These are phyloP conservation scores for Cladophialophora immunda DNA, from an alignment of 2,329 filamentous ascomycete genomes.

Conservation along the genomic window DNA sequence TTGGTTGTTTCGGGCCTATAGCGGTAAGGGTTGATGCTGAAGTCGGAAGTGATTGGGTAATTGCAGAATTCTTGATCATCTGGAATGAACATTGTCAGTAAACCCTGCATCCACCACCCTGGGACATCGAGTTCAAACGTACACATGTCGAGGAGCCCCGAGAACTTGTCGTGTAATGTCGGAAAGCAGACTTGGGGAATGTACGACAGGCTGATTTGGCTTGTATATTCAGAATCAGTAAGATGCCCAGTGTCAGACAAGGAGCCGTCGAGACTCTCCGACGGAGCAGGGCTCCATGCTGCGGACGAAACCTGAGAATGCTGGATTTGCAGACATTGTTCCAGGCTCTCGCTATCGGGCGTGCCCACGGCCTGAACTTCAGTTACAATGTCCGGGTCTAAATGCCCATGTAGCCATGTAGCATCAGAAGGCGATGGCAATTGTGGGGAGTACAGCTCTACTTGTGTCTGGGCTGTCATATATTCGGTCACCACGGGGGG, in stretches of 20 bases:
- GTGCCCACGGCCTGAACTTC: conserved; percentile 4
- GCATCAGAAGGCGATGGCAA: background rate
- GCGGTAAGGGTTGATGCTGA: conserved; percentile 25
- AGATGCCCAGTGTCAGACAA: background rate
- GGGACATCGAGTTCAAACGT: background rate
- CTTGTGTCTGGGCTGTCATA: background rate
- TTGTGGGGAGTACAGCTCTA: background rate
- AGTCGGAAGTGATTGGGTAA: conserved; percentile 29
- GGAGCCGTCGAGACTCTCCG: conserved; percentile 4
- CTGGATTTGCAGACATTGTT: conserved; percentile 30
- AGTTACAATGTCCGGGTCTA: conserved; percentile 3
- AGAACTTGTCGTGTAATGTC: conserved; percentile 24
- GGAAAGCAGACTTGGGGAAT: conserved; percentile 22
- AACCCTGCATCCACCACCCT: too few species aligned
- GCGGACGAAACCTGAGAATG: background rate
- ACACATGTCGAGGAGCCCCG: conserved; percentile 20
- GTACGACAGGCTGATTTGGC: background rate
- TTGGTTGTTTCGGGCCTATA: conserved; percentile 25
- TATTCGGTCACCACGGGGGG: background rate
- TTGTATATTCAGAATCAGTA: background rate
- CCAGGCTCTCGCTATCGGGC: conserved; percentile 22
- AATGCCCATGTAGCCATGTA: conserved; percentile 3
- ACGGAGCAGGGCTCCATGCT: conserved; percentile 7
- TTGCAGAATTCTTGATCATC: conserved; percentile 30
- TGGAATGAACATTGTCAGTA: background rate